Percentiles rank a stretch among this genome's conserved stretches.
Evolutionary conservation across 2,329 filamentous ascomycete species (phyloP).

Genomic region (Colletotrichum noveboracense): DNA sequence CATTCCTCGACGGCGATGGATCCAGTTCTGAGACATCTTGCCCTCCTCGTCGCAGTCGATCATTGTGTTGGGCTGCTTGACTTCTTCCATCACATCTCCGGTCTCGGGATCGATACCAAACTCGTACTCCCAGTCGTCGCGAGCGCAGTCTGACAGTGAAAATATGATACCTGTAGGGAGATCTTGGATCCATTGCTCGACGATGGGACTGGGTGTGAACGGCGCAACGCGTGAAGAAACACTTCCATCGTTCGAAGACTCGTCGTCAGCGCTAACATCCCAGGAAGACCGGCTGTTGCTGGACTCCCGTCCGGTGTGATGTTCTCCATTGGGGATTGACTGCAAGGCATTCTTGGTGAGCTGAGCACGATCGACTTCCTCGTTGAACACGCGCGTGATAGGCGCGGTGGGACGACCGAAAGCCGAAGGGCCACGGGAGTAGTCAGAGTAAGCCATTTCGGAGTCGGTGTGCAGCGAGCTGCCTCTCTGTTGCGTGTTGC

Average conservation of each 20-base stretch:
- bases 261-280: constrained; percentile 5
- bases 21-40: neutral
- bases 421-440: neutral
- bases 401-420: neutral
- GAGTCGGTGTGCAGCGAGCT: neutral
- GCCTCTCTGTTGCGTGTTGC: neutral
- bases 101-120: constrained; percentile 41
- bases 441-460: neutral
- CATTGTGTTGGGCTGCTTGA: constrained; percentile 36
- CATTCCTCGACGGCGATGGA: constrained; percentile 26
- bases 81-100: constrained; percentile 36
- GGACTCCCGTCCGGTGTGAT: neutral
- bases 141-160: neutral
- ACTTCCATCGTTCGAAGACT: neutral
- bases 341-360: neutral
- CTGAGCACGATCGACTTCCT: neutral
- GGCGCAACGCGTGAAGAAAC: neutral
- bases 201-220: neutral
- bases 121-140: neutral
- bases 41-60: constrained; percentile 17
- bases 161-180: neutral
- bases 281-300: constrained; percentile 13
- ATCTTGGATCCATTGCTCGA: neutral
- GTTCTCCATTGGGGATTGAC: neutral
- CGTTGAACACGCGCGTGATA: neutral